Evolutionary conservation across 176 grass and related monocot species (phyloP), one percentile per base, ranked within the genome.

Genomic region (Triticum timopheevii): DNA sequence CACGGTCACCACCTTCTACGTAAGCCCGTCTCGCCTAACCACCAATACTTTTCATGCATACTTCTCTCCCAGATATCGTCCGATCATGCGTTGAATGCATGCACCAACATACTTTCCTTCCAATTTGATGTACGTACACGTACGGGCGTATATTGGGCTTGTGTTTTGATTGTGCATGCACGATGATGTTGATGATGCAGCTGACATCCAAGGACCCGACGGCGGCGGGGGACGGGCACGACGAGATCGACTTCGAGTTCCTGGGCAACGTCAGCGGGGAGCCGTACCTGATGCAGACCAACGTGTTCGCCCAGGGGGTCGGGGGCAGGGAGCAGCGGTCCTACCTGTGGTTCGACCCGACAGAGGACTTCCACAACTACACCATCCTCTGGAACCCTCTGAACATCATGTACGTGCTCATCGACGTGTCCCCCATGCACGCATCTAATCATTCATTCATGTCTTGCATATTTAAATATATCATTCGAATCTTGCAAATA

Each of bases 241-340:
- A 94, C 33, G 89, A 94, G 89, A 71, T 94, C 36, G 92, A 94
- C 70, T 89, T 94, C 38, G 92, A 94, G 82, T 91, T 89, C 76
- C 49, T 94, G 64, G 92, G 92, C 11, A 94, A 94, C 78, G 22
- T 47, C 10, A 90, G 76, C 13, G 91, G 88, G 6, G 61, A 85
- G 56, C 91, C 91, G 4, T 93, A 90, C 69, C 44, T 88, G 63
- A 66, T 84, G 38, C 92, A 91, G 65, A 94, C 86, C 7, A 94
- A 94, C 79, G 69, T 94, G 62, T 93, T 91, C 82, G 58, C 65
- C 6, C 76, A 86, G 20, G 86, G 89, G 1, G 64, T 25, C 72
- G 92, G 89, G 13, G n/a, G 81, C 67, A 56, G 89, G 20, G 89
- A 94, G 83, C 65, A 77, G 86, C 35, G 85, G 22, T 83, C 86